phyloP scores from a whole-genome alignment of 2,329 filamentous ascomycete species.

The Lomentospora prolificans region DNA sequence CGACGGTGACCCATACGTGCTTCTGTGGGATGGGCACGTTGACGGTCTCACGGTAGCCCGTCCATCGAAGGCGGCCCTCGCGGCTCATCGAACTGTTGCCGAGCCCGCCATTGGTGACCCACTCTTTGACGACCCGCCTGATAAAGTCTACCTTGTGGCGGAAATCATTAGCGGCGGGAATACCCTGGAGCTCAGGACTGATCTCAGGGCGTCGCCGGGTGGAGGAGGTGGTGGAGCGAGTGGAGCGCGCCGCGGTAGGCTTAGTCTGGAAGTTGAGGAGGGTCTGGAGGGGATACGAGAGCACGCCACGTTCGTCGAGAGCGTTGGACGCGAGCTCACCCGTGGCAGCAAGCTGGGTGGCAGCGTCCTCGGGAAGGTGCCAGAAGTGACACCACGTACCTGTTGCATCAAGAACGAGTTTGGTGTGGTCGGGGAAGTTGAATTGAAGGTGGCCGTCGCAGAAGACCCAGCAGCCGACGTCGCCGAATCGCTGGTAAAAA shows the following conservation, averaged over 20 bases:
- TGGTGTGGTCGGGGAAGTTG: slow-evolving; percentile 84
- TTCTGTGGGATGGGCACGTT: slow-evolving; percentile 43
- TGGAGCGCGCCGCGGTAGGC: slow-evolving; percentile 26
- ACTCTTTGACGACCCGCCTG: slow-evolving; percentile 56
- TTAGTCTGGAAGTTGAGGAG: slow-evolving; percentile 58
- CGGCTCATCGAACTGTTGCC: slow-evolving; percentile 54
- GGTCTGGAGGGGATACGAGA: slow-evolving; percentile 63
- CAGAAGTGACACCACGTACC: slow-evolving; percentile 72
- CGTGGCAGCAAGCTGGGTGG: slow-evolving; percentile 51
- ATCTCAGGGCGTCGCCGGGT: slow-evolving; percentile 51
- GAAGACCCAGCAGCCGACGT: slow-evolving; percentile 75
- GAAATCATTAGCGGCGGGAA: slow-evolving; percentile 64
- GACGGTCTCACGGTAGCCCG: slow-evolving; percentile 45
- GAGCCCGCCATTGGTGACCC: slow-evolving; percentile 59
- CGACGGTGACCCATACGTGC: slow-evolving; percentile 60
- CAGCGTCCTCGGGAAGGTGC: slow-evolving; percentile 63
- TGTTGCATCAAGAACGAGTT: slow-evolving; percentile 65
- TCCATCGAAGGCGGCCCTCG: slow-evolving; percentile 47
- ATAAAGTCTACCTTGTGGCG: slow-evolving; percentile 67
- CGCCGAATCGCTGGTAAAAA: slow-evolving; percentile 73
- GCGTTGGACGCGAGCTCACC: slow-evolving; percentile 63
- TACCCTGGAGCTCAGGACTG: slow-evolving; percentile 47
- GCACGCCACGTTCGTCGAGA: slow-evolving; percentile 58
- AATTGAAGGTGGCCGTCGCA: slow-evolving; percentile 73
- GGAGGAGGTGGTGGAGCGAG: slow-evolving; percentile 20